Base-by-base conservation (phyloP, 2,329 filamentous ascomycete species). In the Cladosporium sp. region DNA sequence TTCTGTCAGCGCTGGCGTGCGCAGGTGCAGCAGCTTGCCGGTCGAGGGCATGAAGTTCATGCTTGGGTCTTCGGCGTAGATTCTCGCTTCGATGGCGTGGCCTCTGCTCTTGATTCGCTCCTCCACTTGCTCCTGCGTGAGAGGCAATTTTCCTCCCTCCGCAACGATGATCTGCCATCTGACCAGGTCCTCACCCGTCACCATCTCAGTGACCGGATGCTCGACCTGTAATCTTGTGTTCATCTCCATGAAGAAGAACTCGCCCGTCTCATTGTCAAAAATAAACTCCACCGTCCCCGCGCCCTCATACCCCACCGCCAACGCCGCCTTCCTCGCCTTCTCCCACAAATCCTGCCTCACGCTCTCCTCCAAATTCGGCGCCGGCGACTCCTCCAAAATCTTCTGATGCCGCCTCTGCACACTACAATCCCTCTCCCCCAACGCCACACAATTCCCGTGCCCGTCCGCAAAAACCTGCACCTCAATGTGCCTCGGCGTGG, bases 101-200 rank as follows among this genome's bases (percentile, higher is more conserved):
- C 93, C 93, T 43, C 84, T 79, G 59, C 79, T 77, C 33, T 77
- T 77, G 68, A 98, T 97, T 58, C 83, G 78, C 55, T 79, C 73
- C 59, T 86, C 80, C 22, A 88, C 79, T 54, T 86, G 74, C 44
- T 77, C 75, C 62, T 88, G 85, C 0, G 78, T 83, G 13, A 87
- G 70, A 1, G 85, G 85, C 5, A 88, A 73, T 46, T 73, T 75
- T n/a, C 80, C 80, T 14, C 85, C 85, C 62, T 85, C 82, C 43
- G 92, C 88, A 41, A 97, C 86, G 63, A 86, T 75, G 65, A 98
- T 89, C 72, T 98, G 93, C 93, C 93, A 98, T 66, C 92, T 85
- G 3, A 98, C 93, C 34, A 98, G 73, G 64, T 91, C 87, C 45
- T 88, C 78, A 0, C 81, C 84, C 9, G 85, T 88, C 2, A 87